These are phyloP conservation scores for Pezizomycotina sp. DNA, from an alignment of 2,329 filamentous ascomycete genomes.

Conservation along the genomic window DNA sequence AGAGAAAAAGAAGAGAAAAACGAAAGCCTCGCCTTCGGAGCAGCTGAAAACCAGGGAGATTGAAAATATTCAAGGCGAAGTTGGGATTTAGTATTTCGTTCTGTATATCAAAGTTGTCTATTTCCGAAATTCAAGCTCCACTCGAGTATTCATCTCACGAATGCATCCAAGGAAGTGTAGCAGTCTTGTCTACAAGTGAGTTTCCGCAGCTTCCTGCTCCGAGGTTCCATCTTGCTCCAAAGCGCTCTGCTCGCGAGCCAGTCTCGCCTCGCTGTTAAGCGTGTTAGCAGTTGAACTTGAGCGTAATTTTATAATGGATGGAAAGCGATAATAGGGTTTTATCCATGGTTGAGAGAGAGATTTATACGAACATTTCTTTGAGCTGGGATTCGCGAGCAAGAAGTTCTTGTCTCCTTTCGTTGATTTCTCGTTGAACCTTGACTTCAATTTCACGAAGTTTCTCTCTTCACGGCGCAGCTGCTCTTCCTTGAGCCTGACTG, in stretches of 20 bases:
- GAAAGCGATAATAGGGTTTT: background rate
- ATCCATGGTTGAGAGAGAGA: background rate
- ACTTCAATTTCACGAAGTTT: slow-evolving; percentile 98
- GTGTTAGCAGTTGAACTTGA: slow-evolving; percentile 5
- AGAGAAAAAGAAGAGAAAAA: too few relatives aligned
- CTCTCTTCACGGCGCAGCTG: slow-evolving; percentile 97
- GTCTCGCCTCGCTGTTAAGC: slow-evolving; percentile 24
- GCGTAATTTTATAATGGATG: background rate
- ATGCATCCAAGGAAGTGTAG: too few relatives aligned
- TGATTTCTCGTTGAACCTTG: slow-evolving; percentile 99
- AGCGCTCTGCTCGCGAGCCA: slow-evolving; percentile 24
- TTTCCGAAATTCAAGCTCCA: too few relatives aligned
- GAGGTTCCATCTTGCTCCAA: slow-evolving; percentile 15
- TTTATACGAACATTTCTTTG: slow-evolving; percentile 55
- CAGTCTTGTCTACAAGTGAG: too few relatives aligned
- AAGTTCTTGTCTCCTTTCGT: slow-evolving; percentile 98
- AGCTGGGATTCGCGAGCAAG: slow-evolving; percentile 94
- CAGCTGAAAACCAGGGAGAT: too few relatives aligned
- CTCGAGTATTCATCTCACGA: too few relatives aligned
- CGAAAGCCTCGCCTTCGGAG: too few relatives aligned
- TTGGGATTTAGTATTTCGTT: too few relatives aligned
- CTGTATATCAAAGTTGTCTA: too few relatives aligned
- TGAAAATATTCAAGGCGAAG: too few relatives aligned
- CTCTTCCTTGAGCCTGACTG: slow-evolving; percentile 97
- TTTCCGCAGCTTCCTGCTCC: too few relatives aligned